Conservation (phyloP, 2,329 filamentous ascomycete genomes). For the Penicillium crustosum region DNA sequence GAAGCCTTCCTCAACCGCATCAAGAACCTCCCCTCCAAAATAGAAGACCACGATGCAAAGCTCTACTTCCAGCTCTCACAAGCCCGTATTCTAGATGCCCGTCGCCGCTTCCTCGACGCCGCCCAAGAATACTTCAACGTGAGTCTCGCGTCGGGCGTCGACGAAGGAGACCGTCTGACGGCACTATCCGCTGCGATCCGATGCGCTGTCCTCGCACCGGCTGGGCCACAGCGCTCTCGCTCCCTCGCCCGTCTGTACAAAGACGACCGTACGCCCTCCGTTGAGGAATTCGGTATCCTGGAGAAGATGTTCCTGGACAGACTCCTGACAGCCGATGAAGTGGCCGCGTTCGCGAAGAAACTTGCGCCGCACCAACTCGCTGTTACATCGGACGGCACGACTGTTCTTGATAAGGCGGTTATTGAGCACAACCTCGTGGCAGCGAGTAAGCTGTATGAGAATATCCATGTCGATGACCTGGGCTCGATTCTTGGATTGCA, state of each 20-base stretch:
- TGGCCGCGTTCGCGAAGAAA: conserved; percentile 77
- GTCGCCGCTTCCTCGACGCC: conserved; percentile 84
- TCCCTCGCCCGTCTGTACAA: conserved; percentile 85
- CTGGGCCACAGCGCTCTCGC: conserved; percentile 78
- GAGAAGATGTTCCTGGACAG: conserved; percentile 98
- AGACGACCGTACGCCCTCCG: conserved; percentile 75
- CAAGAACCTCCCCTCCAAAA: conserved; percentile 81
- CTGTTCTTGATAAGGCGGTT: conserved; percentile 88
- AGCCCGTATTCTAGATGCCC: conserved; percentile 88
- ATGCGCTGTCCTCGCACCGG: conserved; percentile 88
- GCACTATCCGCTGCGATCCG: conserved; percentile 85
- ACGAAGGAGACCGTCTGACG: conserved; percentile 80
- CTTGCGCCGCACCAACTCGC: conserved; percentile 87
- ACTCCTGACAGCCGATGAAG: conserved; percentile 76
- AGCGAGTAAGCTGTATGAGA: conserved; percentile 74
- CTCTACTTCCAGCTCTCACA: conserved; percentile 89
- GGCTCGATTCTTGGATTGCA: conserved; percentile 75
- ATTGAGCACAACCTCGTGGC: conserved; percentile 94
- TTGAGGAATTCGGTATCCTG: conserved; percentile 81
- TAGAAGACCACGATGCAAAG: conserved; percentile 70
- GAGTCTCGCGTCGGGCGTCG: conserved; percentile 73
- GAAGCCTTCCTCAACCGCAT: conserved; percentile 90
- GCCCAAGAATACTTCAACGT: conserved; percentile 86
- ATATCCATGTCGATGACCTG: conserved; percentile 73
- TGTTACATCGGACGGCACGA: conserved; percentile 83